A percentile compares a stretch with the other conserved stretches of the same genome.
Evolutionary conservation across 768 basidiomycete species (phyloP).

Genomic region (Neoboletus subvelutipes): DNA sequence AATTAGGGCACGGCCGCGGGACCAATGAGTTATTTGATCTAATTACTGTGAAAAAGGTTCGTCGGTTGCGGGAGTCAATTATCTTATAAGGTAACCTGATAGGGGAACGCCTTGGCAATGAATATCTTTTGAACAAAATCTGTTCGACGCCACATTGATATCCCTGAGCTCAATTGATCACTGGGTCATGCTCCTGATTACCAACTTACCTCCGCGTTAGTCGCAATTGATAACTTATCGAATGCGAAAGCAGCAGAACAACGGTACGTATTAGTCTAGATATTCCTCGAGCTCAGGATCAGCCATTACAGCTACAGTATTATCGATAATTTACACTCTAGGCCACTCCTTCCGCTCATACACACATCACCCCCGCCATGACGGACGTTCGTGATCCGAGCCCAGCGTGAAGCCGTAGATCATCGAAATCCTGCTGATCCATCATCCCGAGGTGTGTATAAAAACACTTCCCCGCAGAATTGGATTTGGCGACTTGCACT

Average conservation of each 20-base stretch:
- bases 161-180: no score
- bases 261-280: background rate
- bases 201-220: background rate
- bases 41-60: no score
- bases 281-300: no score
- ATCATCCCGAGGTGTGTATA: slow-evolving; percentile 32
- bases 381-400: slow-evolving; percentile 19
- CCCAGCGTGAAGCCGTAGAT: slow-evolving; percentile 14
- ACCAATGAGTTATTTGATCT: no score
- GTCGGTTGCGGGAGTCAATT: no score
- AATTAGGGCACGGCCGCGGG: no score
- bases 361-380: slow-evolving; percentile 28
- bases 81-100: no score
- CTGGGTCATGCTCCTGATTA: background rate
- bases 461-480: slow-evolving; percentile 26
- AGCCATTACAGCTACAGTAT: background rate
- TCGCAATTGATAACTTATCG: background rate
- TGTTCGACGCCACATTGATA: background rate
- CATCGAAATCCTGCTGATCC: slow-evolving; percentile 16
- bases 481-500: slow-evolving; percentile 29
- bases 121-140: background rate
- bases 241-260: background rate
- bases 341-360: slow-evolving; percentile 5
- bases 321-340: background rate
- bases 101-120: background rate